Percentiles rank a stretch among this genome's conserved stretches.
Conservation (phyloP, 2,329 filamentous ascomycete species). For the Diaporthe ilicicola region DNA sequence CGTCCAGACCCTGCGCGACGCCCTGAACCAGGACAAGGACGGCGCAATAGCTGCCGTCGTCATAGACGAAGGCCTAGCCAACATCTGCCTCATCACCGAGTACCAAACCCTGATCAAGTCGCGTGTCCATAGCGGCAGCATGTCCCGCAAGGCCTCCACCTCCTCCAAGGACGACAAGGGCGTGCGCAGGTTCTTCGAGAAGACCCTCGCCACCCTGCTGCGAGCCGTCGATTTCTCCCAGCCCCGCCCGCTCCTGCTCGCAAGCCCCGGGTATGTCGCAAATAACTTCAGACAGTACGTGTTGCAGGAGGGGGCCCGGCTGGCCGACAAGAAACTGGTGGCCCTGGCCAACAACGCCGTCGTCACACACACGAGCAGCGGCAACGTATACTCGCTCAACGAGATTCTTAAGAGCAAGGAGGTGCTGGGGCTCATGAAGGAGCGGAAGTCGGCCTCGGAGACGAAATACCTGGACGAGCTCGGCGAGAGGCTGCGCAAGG, state of each 20-base stretch:
- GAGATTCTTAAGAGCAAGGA: conserved; percentile 86
- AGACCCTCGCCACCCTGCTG: conserved; percentile 77
- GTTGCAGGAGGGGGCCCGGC: conserved; percentile 64
- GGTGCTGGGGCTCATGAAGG: conserved; percentile 78
- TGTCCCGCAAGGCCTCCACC: conserved; percentile 73
- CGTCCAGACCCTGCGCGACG: conserved; percentile 78
- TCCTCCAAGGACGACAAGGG: conserved; percentile 74
- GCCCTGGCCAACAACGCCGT: conserved; percentile 68
- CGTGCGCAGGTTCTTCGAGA: conserved; percentile 80
- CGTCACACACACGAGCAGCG: conserved; percentile 85
- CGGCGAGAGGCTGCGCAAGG: conserved; percentile 77
- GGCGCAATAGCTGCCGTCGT: conserved; percentile 90
- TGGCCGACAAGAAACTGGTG: conserved; percentile 74
- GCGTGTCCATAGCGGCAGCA: conserved; percentile 68
- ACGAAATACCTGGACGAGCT: conserved; percentile 87
- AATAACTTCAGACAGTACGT: conserved; percentile 80
- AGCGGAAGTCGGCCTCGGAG: conserved; percentile 89
- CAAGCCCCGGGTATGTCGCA: conserved; percentile 89
- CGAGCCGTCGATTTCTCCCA: conserved; percentile 79
- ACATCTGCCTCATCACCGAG: conserved; percentile 84
- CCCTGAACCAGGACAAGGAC: conserved; percentile 79
- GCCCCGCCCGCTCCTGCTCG: conserved; percentile 79
- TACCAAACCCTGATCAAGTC: conserved; percentile 81
- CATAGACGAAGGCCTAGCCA: conserved; percentile 88
- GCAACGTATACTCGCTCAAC: conserved; percentile 85